phyloP scores from a whole-genome alignment of 441 rosid genomes.

The Eutrema salsugineum region DNA sequence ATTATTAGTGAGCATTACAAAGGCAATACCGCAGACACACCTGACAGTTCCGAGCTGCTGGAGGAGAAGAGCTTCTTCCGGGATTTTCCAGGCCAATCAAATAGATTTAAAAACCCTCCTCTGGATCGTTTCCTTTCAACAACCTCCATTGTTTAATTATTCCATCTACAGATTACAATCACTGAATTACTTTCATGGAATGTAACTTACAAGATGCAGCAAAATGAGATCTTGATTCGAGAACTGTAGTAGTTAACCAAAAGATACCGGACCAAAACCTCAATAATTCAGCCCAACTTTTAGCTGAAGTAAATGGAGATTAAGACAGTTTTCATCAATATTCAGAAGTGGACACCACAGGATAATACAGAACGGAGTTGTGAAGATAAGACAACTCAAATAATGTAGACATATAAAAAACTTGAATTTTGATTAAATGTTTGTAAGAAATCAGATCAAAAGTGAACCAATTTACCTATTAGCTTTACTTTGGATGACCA shows the following conservation, averaged over 20 bases:
- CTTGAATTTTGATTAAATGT: background rate
- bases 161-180: constrained; percentile 29
- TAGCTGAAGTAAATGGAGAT: constrained; percentile 16
- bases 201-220: background rate
- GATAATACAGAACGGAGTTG: constrained; percentile 5
- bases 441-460: background rate
- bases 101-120: constrained; percentile 64
- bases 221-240: constrained; percentile 6
- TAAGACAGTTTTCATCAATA: constrained; percentile 11
- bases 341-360: constrained; percentile 15
- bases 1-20: background rate
- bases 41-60: constrained; percentile 38
- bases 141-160: constrained; percentile 50
- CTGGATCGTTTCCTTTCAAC: constrained; percentile 60
- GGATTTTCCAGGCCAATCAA: constrained; percentile 92
- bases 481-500: constrained; percentile 1
- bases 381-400: constrained; percentile 5
- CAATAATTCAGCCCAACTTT: constrained; percentile 11
- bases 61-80: constrained; percentile 66
- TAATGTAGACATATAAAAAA: background rate
- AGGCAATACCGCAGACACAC: constrained; percentile 31
- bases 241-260: background rate
- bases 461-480: constrained; percentile 14
- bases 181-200: background rate
- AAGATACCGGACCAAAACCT: background rate